Evolutionary conservation across 164 flowering plant species (phyloP).

Genomic region (Berberis vulgaris): DNA sequence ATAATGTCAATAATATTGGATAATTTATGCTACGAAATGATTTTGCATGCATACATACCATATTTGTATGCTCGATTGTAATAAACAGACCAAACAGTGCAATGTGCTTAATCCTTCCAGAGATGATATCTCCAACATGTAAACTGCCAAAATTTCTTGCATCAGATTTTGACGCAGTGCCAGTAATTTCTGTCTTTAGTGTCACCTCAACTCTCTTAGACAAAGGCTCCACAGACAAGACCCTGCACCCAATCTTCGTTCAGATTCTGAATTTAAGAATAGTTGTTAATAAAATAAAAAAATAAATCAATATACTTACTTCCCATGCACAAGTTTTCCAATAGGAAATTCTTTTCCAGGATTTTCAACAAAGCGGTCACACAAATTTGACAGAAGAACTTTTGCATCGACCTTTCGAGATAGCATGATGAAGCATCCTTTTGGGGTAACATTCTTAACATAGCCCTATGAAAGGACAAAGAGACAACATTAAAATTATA

Average conservation of each 20-base stretch:
- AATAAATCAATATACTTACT: constrained; percentile 26
- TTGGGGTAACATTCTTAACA: constrained; percentile 63
- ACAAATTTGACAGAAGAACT: constrained; percentile 77
- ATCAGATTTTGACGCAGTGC: constrained; percentile 26
- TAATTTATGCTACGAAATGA: background rate
- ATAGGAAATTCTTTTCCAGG: constrained; percentile 73
- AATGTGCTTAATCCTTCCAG: constrained; percentile 66
- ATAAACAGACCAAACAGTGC: constrained; percentile 84
- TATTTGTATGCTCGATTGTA: constrained; percentile 49
- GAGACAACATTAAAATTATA: background rate
- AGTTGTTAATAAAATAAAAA: background rate
- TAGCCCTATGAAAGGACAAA: constrained; percentile 48
- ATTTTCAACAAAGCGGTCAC: constrained; percentile 55
- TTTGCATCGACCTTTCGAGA: constrained; percentile 88
- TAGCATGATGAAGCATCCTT: constrained; percentile 86
- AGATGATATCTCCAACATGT: constrained; percentile 53
- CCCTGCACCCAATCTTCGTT: constrained; percentile 40
- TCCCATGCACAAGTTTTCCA: constrained; percentile 76
- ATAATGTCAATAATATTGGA: too few relatives aligned
- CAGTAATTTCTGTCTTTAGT: constrained; percentile 31
- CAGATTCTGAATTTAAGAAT: background rate
- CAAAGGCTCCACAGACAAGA: constrained; percentile 76
- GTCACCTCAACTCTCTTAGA: constrained; percentile 82
- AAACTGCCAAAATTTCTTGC: constrained; percentile 32
- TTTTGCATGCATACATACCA: constrained; percentile 36